Conservation (phyloP, 2,329 filamentous ascomycete genomes). For the Coniella lustricola region DNA sequence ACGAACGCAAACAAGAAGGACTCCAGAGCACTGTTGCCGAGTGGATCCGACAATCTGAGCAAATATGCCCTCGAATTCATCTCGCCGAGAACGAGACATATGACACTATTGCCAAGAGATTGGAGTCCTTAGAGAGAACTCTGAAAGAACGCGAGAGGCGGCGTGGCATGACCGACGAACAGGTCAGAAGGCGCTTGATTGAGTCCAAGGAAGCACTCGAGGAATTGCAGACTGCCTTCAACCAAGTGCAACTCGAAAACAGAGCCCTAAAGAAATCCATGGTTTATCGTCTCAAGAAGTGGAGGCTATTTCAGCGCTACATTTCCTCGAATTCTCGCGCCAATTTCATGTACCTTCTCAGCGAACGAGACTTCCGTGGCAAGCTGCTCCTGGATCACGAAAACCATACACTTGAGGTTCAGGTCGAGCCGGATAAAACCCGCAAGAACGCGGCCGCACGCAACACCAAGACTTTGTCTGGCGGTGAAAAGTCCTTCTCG, state of each 20-base stretch:
- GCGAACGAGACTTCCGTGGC: conserved; percentile 83
- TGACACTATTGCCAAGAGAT: conserved; percentile 45
- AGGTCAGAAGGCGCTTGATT: conserved; percentile 49
- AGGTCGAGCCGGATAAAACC: conserved; percentile 66
- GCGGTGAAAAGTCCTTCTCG: conserved; percentile 96
- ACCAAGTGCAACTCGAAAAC: conserved; percentile 36
- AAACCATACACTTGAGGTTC: conserved; percentile 66
- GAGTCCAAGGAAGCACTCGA: conserved; percentile 33
- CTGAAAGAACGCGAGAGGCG: conserved; percentile 49
- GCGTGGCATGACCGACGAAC: conserved; percentile 56
- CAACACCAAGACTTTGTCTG: conserved; percentile 85
- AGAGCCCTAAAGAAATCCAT: conserved; percentile 52
- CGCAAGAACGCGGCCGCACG: conserved; percentile 63
- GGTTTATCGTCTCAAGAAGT: conserved; percentile 62
- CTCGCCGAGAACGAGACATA: conserved; percentile 60
- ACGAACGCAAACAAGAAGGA: conserved; percentile 40
- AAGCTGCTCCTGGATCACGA: conserved; percentile 72
- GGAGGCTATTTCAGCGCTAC: conserved; percentile 71
- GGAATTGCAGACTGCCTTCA: conserved; percentile 35
- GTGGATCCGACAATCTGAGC: conserved; percentile 47
- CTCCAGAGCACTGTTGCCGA: conserved; percentile 42
- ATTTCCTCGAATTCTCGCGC: conserved; percentile 82
- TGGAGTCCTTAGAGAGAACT: conserved; percentile 45
- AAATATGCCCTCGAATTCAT: conserved; percentile 49
- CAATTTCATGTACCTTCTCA: conserved; percentile 82